phyloP scores from a whole-genome alignment of 805 yeast genomes.

The Metschnikowia kunwiensis region DNA sequence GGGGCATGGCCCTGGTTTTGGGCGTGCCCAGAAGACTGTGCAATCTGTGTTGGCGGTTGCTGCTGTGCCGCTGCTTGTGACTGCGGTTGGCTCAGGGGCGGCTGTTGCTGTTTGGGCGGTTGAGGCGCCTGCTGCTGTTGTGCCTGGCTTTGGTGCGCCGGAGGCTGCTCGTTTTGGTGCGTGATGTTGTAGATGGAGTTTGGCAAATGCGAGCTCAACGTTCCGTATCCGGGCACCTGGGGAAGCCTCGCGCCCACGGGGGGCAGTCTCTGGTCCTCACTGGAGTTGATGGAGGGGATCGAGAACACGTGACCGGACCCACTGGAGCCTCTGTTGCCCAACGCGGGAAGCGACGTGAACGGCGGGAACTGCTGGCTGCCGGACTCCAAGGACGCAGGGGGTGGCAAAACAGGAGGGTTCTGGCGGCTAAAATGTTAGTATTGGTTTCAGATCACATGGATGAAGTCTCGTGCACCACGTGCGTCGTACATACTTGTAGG shows the following conservation, averaged over 20 bases:
- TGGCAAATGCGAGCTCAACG: slow-evolving; percentile 19
- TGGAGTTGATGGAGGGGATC: slow-evolving; percentile 46
- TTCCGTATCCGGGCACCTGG: slow-evolving; percentile 18
- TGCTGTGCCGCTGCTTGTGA: slow-evolving; percentile 2
- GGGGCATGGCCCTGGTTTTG: slow-evolving; percentile 19
- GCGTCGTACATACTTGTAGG: slow-evolving; percentile 43
- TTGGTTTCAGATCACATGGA: too few relatives aligned
- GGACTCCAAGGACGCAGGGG: slow-evolving; percentile 53
- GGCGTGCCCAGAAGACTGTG: slow-evolving; percentile 17
- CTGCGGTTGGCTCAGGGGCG: slow-evolving; percentile 13
- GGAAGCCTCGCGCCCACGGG: slow-evolving; percentile 14
- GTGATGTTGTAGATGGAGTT: slow-evolving; percentile 21
- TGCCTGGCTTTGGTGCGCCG: slow-evolving; percentile 1
- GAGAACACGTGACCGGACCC: slow-evolving; percentile 45
- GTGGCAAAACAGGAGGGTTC: slow-evolving; percentile 58
- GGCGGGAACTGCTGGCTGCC: slow-evolving; percentile 46
- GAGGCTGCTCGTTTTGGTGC: slow-evolving; percentile 28
- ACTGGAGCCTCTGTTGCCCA: slow-evolving; percentile 39
- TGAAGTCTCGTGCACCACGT: too few relatives aligned
- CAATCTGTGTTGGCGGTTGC: background rate
- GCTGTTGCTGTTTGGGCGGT: slow-evolving; percentile 16
- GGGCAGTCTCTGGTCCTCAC: slow-evolving; percentile 24
- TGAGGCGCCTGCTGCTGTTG: slow-evolving; percentile 9
- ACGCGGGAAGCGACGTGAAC: slow-evolving; percentile 50
- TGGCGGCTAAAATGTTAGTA: slow-evolving; percentile 47